These are phyloP conservation scores for Acacia acuminata DNA, from an alignment of 306 rosid species.

Conservation along the genomic window DNA sequence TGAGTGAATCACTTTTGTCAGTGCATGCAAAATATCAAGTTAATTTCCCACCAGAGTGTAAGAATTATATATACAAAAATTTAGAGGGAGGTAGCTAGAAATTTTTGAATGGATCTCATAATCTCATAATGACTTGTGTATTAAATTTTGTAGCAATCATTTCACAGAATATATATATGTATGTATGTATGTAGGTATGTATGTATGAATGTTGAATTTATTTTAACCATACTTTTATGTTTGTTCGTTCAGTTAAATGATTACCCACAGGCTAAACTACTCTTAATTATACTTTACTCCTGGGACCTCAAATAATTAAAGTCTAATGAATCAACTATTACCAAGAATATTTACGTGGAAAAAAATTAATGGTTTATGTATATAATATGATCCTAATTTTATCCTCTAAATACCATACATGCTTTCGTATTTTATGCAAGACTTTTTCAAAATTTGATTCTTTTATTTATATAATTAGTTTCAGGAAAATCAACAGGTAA, in stretches of 20 bases:
- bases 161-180: neutral
- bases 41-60: neutral
- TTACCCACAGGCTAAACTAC: neutral
- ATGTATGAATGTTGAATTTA: neutral
- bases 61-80: neutral
- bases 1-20: neutral
- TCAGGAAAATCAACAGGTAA: slow-evolving; percentile 31
- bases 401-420: neutral
- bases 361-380: neutral
- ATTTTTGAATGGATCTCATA: neutral
- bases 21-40: neutral
- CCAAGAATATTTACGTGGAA: neutral
- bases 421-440: neutral
- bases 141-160: neutral
- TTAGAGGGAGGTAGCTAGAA: neutral
- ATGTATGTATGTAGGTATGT: no score
- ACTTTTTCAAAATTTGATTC: neutral
- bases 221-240: neutral
- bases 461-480: neutral
- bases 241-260: neutral
- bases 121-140: neutral
- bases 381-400: neutral
- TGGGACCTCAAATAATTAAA: neutral
- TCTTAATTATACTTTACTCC: neutral
- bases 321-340: neutral